phyloP scores from a whole-genome alignment of 2,329 filamentous ascomycete species.

The Arthrobotrys sphaeroides region DNA sequence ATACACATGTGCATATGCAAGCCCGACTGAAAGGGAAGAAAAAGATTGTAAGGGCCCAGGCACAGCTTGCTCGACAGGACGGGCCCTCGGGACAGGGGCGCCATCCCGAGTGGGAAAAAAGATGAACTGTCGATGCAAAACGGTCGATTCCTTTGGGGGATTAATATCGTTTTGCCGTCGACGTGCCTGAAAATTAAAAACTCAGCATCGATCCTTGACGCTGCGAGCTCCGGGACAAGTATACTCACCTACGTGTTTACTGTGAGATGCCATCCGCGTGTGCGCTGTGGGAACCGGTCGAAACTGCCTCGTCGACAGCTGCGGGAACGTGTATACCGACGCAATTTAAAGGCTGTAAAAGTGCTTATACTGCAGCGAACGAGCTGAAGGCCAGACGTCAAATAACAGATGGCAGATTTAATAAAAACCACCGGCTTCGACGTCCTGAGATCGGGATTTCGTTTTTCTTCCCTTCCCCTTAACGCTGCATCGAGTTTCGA shows the following conservation, averaged over 20 bases:
- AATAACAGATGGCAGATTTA: neutral
- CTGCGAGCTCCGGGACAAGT: too few species aligned
- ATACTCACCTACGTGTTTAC: too few species aligned
- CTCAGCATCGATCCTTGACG: too few species aligned
- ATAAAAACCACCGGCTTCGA: neutral
- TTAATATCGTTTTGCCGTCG: too few species aligned
- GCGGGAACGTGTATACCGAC: conserved; percentile 15
- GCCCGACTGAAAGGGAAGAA: too few species aligned
- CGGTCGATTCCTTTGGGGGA: neutral
- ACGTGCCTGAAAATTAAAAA: too few species aligned
- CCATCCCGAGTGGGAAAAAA: too few species aligned
- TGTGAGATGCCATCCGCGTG: too few species aligned
- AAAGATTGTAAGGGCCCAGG: too few species aligned
- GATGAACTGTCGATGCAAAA: neutral
- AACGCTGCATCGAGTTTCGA: conserved; percentile 32
- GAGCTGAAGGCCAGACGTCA: neutral
- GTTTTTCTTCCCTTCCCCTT: conserved; percentile 47
- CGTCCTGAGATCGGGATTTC: too few species aligned
- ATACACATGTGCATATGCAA: conserved; percentile 15
- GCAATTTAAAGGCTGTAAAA: conserved; percentile 23
- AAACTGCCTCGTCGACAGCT: conserved; percentile 14
- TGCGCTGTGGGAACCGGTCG: too few species aligned
- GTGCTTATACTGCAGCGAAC: conserved; percentile 29
- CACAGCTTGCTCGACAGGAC: too few species aligned
- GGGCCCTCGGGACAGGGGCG: neutral